Evolutionary conservation across 768 basidiomycete species (phyloP), one percentile per base, ranked within the genome.

Genomic region (Mrakia frigida): DNA sequence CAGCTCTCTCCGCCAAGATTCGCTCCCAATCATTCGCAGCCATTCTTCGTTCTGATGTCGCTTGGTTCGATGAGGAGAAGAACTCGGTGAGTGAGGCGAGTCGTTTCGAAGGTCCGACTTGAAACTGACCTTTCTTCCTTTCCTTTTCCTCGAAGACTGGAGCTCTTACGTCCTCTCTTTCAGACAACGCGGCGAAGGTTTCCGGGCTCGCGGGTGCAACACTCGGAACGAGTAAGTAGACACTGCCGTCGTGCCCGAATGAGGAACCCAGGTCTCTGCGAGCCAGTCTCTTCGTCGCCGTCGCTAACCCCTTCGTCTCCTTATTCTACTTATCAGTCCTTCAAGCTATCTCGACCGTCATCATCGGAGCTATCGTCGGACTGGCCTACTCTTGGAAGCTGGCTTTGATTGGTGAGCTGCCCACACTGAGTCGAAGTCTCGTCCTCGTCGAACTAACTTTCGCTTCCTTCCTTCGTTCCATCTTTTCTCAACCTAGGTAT

Each of bases 141-240:
- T 74, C 10, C 31, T 53, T 41, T 16, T 23, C 23, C 21, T 11
- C 18, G 53, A n/a, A 90, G 88, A 91, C 93, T 13, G 96, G 96
- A 75, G 86, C 88, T 61, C 85, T 98, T 73, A 95, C 93, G 4
- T 87, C 91, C 0, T 86, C 85, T 74, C 85, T 98, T 63, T 90
- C 91, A 74, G 93, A 95, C 75, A 90, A 92, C 81, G 91, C 95
- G 2, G 92, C 94, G 80, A 95, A 95, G 81, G 87, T 97, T 79
- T 90, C 9, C 23, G 74, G 74, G 75, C 67, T 78, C 5, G 73
- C 73, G 14, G 77, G 77, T n/a, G 69, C 63, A 7, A 78, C 77
- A 4, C 63, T 78, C 13, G 77, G 77, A 52, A 90, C 90, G 52
- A 92, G 97, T 79, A n/a, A n/a, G n/a, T n/a, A n/a, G n/a, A n/a